Base-by-base conservation (phyloP, 345 rosid species). In the Gynandropsis gynandra region DNA sequence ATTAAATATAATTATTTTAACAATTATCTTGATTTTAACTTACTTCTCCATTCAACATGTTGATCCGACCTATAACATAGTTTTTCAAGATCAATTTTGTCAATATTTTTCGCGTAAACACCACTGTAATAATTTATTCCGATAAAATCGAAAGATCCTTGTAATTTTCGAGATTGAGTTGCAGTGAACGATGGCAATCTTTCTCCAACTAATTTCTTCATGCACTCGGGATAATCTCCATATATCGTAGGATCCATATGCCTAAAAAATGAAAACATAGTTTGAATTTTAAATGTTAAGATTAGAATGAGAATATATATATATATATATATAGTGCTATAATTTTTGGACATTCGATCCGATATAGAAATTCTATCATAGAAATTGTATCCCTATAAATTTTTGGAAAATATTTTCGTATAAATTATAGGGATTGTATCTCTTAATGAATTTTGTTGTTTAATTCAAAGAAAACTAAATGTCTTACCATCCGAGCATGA, bases 51-150 rank as follows among this genome's bases (percentile, higher is more conserved):
- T 57, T 62, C 69, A 10, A 64, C 47, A 2, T 50, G 76, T 51
- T 61, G 67, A 35, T 79, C 84, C 0, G 81, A 32, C 24, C 63
- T 18, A 64, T 71, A 79, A 8, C 66, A 63, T 1, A 65, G 50
- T 4, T 69, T 59, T 2, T 55, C 44, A 50, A 36, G 62, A 33
- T 67, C 54, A 0, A 56, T 14, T 37, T 62, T 58, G 61, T 52
- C 34, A 10, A 61, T 50, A 37, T 14, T 61, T 55, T 61, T 62
- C 2, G 56, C 63, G 19, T 67, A 67, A 35, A 61, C 44, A 27
- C 62, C 63, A 61, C 67, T 61, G 45, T 67, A 67, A 56, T 67
- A 67, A 55, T 67, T 67, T 15, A 56, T 57, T 20, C 72, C 72
- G 29, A 67, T 54, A 38, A 67, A 67, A 52, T 67, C 72, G 49